Conservation (phyloP, 345 rosid species). For the Acer saccharum region DNA sequence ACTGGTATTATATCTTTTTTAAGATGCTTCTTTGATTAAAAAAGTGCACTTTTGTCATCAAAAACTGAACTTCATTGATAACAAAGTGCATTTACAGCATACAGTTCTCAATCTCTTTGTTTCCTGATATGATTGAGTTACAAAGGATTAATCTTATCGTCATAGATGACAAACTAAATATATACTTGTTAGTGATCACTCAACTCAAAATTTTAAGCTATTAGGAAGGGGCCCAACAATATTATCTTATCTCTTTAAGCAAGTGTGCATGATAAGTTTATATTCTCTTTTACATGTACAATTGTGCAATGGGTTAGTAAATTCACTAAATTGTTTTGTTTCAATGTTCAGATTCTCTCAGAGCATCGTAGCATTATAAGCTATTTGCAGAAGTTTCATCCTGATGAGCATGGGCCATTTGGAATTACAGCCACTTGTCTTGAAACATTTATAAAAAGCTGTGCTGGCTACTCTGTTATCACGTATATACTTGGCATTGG, state of each 20-base stretch:
- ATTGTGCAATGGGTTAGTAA: constrained; percentile 12
- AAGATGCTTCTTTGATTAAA: constrained; percentile 10
- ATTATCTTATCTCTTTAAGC: neutral
- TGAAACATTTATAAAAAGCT: constrained; percentile 95
- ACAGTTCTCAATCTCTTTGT: neutral
- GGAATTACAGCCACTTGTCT: constrained; percentile 96
- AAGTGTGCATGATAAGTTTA: neutral
- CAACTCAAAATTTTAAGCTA: neutral
- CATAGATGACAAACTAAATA: neutral
- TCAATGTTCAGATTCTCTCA: constrained; percentile 69
- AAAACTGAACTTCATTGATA: neutral
- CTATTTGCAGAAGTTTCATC: constrained; percentile 93
- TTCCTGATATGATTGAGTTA: neutral
- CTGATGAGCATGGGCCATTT: constrained; percentile 93
- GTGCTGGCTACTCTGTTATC: constrained; percentile 98
- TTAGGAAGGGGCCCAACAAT: neutral
- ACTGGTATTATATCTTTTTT: constrained; percentile 52
- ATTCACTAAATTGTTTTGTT: neutral
- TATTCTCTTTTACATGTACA: constrained; percentile 5
- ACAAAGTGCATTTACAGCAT: constrained; percentile 3
- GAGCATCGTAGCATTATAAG: constrained; percentile 94
- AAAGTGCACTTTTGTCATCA: constrained; percentile 3
- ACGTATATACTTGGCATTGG: constrained; percentile 97
- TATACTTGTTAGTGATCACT: neutral
- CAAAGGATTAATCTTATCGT: neutral